Evolutionary conservation across 2,329 filamentous ascomycete species (phyloP).

Genomic region (Trichoderma brevicompactum): DNA sequence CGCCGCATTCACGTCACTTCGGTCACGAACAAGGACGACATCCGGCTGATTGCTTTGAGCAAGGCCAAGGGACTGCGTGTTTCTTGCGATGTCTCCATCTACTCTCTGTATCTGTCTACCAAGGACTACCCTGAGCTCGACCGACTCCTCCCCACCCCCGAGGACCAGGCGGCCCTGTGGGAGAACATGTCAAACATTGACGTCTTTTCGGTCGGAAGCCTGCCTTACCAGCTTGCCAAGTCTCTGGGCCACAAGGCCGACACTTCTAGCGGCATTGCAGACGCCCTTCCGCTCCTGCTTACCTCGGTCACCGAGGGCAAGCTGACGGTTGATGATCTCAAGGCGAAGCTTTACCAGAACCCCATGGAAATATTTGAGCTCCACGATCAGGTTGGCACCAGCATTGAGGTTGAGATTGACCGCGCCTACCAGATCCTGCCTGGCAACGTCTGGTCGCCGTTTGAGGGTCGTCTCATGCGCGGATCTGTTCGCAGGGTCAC

Average conservation of each 20-base stretch:
- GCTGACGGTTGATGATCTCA: conserved; percentile 75
- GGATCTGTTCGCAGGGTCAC: conserved; percentile 75
- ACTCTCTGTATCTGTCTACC: conserved; percentile 74
- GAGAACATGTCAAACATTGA: conserved; percentile 73
- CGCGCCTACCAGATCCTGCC: conserved; percentile 65
- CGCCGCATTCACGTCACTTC: conserved; percentile 80
- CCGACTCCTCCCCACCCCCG: conserved; percentile 63
- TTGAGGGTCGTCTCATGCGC: conserved; percentile 69
- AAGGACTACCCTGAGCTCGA: conserved; percentile 70
- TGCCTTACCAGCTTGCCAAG: conserved; percentile 75
- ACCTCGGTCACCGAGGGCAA: conserved; percentile 76
- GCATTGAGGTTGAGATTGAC: conserved; percentile 76
- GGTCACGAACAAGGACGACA: conserved; percentile 79
- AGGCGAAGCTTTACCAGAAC: conserved; percentile 72
- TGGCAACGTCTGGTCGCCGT: conserved; percentile 67
- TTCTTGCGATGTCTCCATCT: conserved; percentile 82
- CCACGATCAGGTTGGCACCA: conserved; percentile 75
- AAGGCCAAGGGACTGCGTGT: conserved; percentile 83
- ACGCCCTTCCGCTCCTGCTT: conserved; percentile 74
- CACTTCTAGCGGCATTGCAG: conserved; percentile 69
- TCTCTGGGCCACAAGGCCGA: conserved; percentile 58
- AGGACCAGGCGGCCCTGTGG: conserved; percentile 76
- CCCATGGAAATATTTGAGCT: conserved; percentile 82
- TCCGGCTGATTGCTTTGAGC: conserved; percentile 74
- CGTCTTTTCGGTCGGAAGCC: conserved; percentile 77